Percentiles rank a stretch among this genome's conserved stretches.
Conservation (phyloP, 495 filamentous ascomycete genomes). For the Hyaloscypha variabilis region DNA sequence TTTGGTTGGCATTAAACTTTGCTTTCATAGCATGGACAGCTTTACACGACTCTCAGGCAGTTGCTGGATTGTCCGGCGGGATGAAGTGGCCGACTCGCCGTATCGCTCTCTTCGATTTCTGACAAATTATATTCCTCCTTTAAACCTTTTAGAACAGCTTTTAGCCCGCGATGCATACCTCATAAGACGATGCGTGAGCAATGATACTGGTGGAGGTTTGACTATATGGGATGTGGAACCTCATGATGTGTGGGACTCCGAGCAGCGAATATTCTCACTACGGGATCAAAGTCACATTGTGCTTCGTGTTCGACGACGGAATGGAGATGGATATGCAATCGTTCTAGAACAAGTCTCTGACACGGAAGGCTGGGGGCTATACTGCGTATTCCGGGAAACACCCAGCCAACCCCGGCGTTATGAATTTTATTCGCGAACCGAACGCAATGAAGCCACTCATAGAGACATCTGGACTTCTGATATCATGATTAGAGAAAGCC, state of each 20-base stretch:
- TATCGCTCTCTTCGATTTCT: background rate
- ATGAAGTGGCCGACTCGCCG: background rate
- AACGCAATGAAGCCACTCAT: background rate
- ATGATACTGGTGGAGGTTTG: background rate
- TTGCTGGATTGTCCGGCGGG: background rate
- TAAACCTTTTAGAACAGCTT: no score
- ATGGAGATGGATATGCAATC: background rate
- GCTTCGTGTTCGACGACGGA: background rate
- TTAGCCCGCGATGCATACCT: background rate
- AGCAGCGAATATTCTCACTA: background rate
- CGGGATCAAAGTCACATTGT: background rate
- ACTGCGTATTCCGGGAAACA: background rate
- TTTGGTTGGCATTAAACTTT: background rate
- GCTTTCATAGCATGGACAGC: background rate
- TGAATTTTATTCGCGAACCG: background rate
- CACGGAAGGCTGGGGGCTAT: background rate
- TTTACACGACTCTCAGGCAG: background rate
- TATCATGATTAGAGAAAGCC: no score
- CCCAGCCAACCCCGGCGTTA: background rate
- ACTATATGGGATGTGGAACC: background rate
- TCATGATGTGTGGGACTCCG: background rate
- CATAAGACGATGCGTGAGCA: background rate
- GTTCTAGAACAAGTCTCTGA: background rate
- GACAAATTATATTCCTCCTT: background rate
- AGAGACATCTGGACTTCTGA: no score